phyloP scores from a whole-genome alignment of 805 yeast species.

The Nadsonia fulvescens region DNA sequence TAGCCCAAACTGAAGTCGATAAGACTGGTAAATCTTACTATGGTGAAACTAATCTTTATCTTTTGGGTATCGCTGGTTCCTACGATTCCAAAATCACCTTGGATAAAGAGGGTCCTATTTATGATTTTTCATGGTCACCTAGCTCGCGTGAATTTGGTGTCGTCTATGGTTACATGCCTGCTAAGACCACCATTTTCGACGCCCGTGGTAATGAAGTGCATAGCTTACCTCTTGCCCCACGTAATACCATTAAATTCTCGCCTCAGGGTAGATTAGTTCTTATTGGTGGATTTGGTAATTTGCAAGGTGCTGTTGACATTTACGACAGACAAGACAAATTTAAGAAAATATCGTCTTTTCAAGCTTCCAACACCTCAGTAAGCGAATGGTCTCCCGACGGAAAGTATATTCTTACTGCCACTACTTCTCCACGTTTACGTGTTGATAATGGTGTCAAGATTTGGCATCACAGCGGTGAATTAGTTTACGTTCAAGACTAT shows the following conservation, averaged over 20 bases:
- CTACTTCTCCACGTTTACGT: constrained; percentile 89
- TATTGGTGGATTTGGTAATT: constrained; percentile 94
- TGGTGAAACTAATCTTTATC: constrained; percentile 85
- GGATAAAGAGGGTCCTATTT: constrained; percentile 90
- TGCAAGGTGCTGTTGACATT: constrained; percentile 91
- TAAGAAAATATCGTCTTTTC: constrained; percentile 57
- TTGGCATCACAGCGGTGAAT: constrained; percentile 81
- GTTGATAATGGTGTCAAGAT: constrained; percentile 90
- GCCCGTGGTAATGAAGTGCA: constrained; percentile 78
- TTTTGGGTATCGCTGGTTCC: constrained; percentile 81
- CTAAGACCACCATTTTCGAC: constrained; percentile 85
- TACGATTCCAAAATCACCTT: constrained; percentile 77
- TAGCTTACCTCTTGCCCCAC: constrained; percentile 68
- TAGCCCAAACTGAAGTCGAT: constrained; percentile 93
- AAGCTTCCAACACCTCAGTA: constrained; percentile 88
- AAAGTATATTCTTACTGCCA: constrained; percentile 79
- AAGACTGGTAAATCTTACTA: constrained; percentile 84
- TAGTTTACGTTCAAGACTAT: constrained; percentile 62
- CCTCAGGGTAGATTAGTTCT: constrained; percentile 85
- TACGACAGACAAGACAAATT: constrained; percentile 83
- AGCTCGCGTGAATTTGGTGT: constrained; percentile 94
- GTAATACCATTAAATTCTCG: constrained; percentile 79
- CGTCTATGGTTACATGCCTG: constrained; percentile 94
- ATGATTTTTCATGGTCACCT: constrained; percentile 95
- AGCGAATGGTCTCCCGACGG: constrained; percentile 99